Evolutionary conservation across 129 eudicot genomes (phyloP).

Genomic region (Centrapalus pauciflorus): DNA sequence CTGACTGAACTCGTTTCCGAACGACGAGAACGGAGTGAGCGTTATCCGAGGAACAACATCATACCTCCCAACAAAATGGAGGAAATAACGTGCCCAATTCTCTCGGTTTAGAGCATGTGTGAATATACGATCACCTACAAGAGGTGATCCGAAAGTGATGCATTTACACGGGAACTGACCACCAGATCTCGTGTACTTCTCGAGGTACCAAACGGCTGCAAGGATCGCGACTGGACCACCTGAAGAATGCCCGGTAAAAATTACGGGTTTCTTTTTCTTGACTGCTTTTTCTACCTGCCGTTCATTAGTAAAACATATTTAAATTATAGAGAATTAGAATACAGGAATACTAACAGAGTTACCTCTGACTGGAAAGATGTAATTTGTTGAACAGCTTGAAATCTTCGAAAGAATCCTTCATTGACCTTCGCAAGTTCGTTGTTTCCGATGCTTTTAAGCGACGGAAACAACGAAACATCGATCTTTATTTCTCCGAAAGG

Average conservation of each 20-base stretch:
- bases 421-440: slow-evolving; percentile 52
- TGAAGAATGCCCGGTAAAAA: slow-evolving; percentile 79
- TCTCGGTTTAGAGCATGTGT: slow-evolving; percentile 74
- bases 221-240: slow-evolving; percentile 78
- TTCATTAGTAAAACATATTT: not conserved
- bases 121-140: slow-evolving; percentile 50
- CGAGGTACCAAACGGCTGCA: slow-evolving; percentile 78
- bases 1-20: slow-evolving; percentile 25
- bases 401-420: slow-evolving; percentile 45
- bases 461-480: slow-evolving; percentile 49
- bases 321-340: not conserved
- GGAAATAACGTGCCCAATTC: slow-evolving; percentile 57
- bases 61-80: slow-evolving; percentile 57
- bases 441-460: slow-evolving; percentile 57
- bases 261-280: slow-evolving; percentile 38
- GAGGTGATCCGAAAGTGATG: slow-evolving; percentile 76
- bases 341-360: slow-evolving; percentile 8
- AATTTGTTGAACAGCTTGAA: slow-evolving; percentile 36
- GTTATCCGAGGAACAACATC: slow-evolving; percentile 77
- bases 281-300: slow-evolving; percentile 68
- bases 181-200: slow-evolving; percentile 36
- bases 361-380: slow-evolving; percentile 50
- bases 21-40: slow-evolving; percentile 60
- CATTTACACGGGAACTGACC: slow-evolving; percentile 25
- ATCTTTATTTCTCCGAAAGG: slow-evolving; percentile 62